These are phyloP conservation scores for Mortierella sp. DNA, from an alignment of 371 early-diverging fungal species.

Conservation along the genomic window DNA sequence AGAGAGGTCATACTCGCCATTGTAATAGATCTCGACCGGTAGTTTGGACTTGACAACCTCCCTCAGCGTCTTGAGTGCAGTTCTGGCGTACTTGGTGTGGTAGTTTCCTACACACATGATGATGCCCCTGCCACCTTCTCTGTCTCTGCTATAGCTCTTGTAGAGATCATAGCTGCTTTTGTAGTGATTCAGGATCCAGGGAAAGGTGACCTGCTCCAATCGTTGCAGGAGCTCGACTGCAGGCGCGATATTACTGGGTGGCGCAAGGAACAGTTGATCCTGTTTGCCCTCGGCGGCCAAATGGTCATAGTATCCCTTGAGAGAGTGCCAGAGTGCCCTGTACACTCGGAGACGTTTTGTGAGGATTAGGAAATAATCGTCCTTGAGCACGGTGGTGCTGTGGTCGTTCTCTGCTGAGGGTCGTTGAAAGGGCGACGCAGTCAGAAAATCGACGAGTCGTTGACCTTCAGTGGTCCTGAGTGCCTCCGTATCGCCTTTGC, in stretches of 20 bases:
- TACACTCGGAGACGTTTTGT: slow-evolving; percentile 46
- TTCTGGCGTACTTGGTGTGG: slow-evolving; percentile 71
- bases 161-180: slow-evolving; percentile 30
- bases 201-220: slow-evolving; percentile 40
- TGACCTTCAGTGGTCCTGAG: slow-evolving; percentile 34
- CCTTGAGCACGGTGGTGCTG: slow-evolving; percentile 3
- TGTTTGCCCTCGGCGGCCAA: slow-evolving; percentile 10
- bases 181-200: slow-evolving; percentile 32
- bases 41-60: slow-evolving; percentile 64
- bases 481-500: slow-evolving; percentile 22
- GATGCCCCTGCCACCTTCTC: slow-evolving; percentile 65
- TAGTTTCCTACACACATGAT: slow-evolving; percentile 76
- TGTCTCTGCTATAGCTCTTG: neutral
- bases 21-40: slow-evolving; percentile 81
- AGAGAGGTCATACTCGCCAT: slow-evolving; percentile 65
- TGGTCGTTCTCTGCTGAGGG: slow-evolving; percentile 1
- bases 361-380: slow-evolving; percentile 29
- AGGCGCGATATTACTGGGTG: slow-evolving; percentile 38
- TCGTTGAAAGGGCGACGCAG: slow-evolving; percentile 17
- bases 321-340: slow-evolving; percentile 27
- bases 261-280: slow-evolving; percentile 24
- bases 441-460: slow-evolving; percentile 24
- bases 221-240: slow-evolving; percentile 31
- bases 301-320: slow-evolving; percentile 26
- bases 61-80: slow-evolving; percentile 67